Evolutionary conservation across 2,329 filamentous ascomycete genomes (phyloP), one percentile per base, ranked within the genome.

Genomic region (Thielaviopsis ethacetica): DNA sequence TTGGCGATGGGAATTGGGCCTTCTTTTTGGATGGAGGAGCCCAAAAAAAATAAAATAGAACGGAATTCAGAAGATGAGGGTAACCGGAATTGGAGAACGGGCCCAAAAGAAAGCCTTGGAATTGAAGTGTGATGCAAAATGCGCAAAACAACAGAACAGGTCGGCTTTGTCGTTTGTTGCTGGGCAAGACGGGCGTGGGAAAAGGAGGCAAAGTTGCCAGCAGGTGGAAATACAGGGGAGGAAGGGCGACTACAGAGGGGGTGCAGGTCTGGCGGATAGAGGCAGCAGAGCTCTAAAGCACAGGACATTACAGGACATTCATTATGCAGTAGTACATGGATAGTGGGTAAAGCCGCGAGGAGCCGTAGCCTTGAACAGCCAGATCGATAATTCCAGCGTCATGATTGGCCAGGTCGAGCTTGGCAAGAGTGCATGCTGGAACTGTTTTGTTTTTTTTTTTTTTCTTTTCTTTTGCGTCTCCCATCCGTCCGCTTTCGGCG

Each of bases 321-420:
- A n/a, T n/a, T n/a, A n/a, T n/a, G n/a, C n/a, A n/a, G n/a, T n/a
- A n/a, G n/a, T n/a, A n/a, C n/a, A n/a, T n/a, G n/a, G 17, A n/a
- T 21, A 47, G 53, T 41, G n/a, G 26, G 50, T 56, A 57, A 56
- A 60, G 56, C 56, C 56, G 56, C 51, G 15, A 53, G 49, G 49
- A 58, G 49, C 56, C 56, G 56, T 26, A 17, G 13, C 17, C 24
- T 15, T 15, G 30, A 24, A 19, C 21, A 3, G 12, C 13, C 21
- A 26, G 24, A 50, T 47, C 41, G 26, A 21, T 53, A 58, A 58
- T 58, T 27, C 50, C 22, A 54, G 24, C 17, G 10, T 15, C 4
- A 5, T 58, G 49, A 53, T 58, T 58, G 49, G 56, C 24, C 30
- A 19, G n/a, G n/a, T n/a, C n/a, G n/a, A n/a, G n/a, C n/a, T n/a